Base-by-base conservation (phyloP, 768 basidiomycete species). In the Mycena vitilis region DNA sequence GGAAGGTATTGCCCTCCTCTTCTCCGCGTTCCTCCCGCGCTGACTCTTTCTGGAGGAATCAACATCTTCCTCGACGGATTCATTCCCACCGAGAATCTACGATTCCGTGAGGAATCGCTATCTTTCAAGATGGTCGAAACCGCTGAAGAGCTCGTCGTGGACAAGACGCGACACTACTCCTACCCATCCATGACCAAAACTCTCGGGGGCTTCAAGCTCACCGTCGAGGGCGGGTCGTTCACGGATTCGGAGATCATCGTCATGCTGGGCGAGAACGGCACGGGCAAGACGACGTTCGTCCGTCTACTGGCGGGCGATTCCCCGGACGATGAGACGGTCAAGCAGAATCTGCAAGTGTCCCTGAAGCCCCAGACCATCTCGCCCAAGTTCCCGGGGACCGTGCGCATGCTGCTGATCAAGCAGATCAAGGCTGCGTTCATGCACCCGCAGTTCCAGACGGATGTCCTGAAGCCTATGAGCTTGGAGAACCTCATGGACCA, bases 161-260 rank as follows among this genome's bases (percentile, higher is more conserved):
- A 95, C 79, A 95, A 96, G 80, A 93, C 95, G 34, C 88, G 92
- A 54, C 92, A 93, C 76, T 96, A 96, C 81, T 85, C 88, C 10
- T 99, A 99, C 83, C 98, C 98, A 0, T 73, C 91, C 37, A 98
- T 99, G 98, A 93, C 93, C 70, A 99, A 99, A 83, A 99, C 98
- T 0, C 88, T 98, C 57, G 98, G 98, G 37, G 78, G 77, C 71
- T 99, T 99, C 90, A 98, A 99, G 81, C 89, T 99, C 55, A 95
- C 95, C 57, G 94, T 99, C 61, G 89, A 97, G 74, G 82, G 80
- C 0, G 98, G 98, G 30, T 87, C 87, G 40, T 99, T 99, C 82
- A 96, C 97, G n/a, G 96, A 99, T 77, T 98, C 96, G 2, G 98
- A 99, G 79, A 99, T 99, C 79, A 95, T 99, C 74, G 98, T 99